These are phyloP conservation scores for Helicocarpus griseus DNA, from an alignment of 2,329 filamentous ascomycete species.

Conservation along the genomic window DNA sequence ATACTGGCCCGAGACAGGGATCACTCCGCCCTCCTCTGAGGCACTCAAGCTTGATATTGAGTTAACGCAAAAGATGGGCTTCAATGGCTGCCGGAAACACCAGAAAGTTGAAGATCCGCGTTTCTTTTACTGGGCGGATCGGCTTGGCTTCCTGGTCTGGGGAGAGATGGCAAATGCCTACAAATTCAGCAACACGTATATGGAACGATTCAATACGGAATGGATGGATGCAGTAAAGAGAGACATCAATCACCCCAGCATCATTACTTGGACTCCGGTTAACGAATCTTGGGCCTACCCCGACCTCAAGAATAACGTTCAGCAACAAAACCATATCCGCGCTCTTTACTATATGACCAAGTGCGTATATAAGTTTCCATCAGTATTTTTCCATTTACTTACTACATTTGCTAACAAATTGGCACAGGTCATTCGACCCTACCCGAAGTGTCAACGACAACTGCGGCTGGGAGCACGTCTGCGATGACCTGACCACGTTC, in stretches of 20 bases:
- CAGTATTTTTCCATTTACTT: neutral
- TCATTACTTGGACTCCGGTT: constrained; percentile 58
- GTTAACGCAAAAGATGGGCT: constrained; percentile 53
- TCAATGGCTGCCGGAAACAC: constrained; percentile 64
- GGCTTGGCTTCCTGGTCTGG: constrained; percentile 56
- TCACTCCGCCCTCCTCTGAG: constrained; percentile 55
- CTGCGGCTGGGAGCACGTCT: constrained; percentile 61
- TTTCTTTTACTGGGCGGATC: constrained; percentile 59
- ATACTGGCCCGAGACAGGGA: constrained; percentile 60
- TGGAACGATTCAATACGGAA: constrained; percentile 52
- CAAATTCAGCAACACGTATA: constrained; percentile 49
- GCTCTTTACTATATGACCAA: constrained; percentile 57
- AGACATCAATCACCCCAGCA: constrained; percentile 56
- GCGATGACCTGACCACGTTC: constrained; percentile 56
- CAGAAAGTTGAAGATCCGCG: constrained; percentile 57
- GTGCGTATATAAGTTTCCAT: constrained; percentile 26
- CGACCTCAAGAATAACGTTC: constrained; percentile 44
- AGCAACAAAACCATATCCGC: constrained; percentile 56
- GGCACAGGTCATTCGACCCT: constrained; percentile 45
- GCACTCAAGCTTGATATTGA: constrained; percentile 57
- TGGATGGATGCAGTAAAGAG: constrained; percentile 54
- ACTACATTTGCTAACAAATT: neutral
- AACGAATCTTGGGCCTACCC: constrained; percentile 58
- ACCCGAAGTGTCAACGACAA: constrained; percentile 61
- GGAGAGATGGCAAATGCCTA: constrained; percentile 64